Base-by-base conservation (phyloP, 345 rosid genomes). In the Aquilaria malaccensis region DNA sequence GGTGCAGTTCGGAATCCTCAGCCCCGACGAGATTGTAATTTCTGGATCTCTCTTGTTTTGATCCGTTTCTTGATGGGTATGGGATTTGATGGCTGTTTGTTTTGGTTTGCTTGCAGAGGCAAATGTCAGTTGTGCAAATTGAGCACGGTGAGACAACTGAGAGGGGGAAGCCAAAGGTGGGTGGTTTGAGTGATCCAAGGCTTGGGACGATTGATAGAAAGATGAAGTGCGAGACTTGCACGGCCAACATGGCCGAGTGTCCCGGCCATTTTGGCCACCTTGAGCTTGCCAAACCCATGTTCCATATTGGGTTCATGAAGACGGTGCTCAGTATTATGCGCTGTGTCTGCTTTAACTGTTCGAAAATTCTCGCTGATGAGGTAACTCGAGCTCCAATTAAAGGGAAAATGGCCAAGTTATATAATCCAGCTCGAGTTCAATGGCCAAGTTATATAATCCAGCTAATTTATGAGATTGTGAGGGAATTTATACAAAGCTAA, bases 271-370 rank as follows among this genome's bases (percentile, higher is more conserved):
- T 91, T 69, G 97, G 97, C 33, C 96, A 88, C 62, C 76, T 91
- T 53, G 97, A 91, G 85, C 88, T 91, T 7, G 97, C 97, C 3
- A 91, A 91, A 81, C 97, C 97, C 0, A 85, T 91, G 96, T 91
- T 72, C 56, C 97, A 91, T 66, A 84, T 88, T 2, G 97, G 97
- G 33, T 91, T 87, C 68, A 9, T 88, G 91, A 91, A 88, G 82
- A 87, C 89, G 0, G 96, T 91, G 68, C 79, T 91, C 14, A 78
- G 84, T 56, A 88, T 91, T 47, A 85, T 91, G 97, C 76, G 97
- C 60, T 84, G 85, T 22, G 88, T 90, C 59, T 90, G 97, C 81
- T 85, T 90, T 80, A 90, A 85, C 72, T 90, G 95, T 75, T 87
- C 95, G 9, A 90, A 83, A 76, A 81, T 90, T 64, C 74, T 90